phyloP scores from a whole-genome alignment of 345 rosid species.

The Eucalyptus lansdowneana region DNA sequence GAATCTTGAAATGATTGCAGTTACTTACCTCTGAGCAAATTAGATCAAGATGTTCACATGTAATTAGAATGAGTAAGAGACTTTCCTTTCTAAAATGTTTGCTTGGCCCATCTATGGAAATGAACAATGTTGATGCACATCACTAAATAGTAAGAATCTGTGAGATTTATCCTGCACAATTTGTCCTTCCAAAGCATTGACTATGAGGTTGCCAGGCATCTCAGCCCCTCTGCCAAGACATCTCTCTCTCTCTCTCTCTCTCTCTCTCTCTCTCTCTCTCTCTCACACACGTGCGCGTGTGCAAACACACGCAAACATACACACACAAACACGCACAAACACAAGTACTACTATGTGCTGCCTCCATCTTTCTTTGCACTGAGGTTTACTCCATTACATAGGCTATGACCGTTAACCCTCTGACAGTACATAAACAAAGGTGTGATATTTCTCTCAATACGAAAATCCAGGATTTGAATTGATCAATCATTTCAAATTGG shows the following conservation, averaged over 20 bases:
- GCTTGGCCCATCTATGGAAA: not conserved
- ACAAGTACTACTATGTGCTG: not conserved
- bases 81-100: not conserved
- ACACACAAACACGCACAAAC: not conserved
- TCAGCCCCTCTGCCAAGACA: too few species aligned
- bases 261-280: too few species aligned
- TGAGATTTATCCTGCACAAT: not conserved
- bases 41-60: not conserved
- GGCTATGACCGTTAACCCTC: not conserved
- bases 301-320: too few species aligned
- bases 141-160: not conserved
- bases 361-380: not conserved
- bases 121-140: not conserved
- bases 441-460: not conserved
- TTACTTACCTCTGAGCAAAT: not conserved
- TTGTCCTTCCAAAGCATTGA: not conserved
- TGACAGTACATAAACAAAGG: not conserved
- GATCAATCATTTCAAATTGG: not conserved
- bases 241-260: too few species aligned
- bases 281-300: rapidly evolving
- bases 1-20: not conserved
- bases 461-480: not conserved
- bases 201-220: not conserved
- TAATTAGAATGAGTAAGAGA: not conserved
- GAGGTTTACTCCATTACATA: not conserved